Base-by-base conservation (phyloP, 2,329 filamentous ascomycete genomes). In the Hypocrella siamensis region DNA sequence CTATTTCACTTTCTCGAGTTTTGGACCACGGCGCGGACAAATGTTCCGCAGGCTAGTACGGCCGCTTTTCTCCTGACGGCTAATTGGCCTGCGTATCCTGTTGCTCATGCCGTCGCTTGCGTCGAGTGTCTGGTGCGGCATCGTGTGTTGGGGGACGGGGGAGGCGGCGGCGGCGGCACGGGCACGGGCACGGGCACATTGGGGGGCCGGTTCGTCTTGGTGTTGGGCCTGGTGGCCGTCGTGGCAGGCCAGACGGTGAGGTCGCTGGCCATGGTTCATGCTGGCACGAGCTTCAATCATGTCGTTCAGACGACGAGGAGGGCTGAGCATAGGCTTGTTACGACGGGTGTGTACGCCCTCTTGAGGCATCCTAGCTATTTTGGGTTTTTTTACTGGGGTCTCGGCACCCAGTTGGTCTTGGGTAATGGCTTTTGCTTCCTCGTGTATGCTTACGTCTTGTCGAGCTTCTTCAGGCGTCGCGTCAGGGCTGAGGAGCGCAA, bases 1-100 rank as follows among this genome's bases (percentile, higher is more conserved):
- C 45, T 79, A 19, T 96, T 96, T 59, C 90, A 98, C 63, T 96
- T 93, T 57, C 75, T 96, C 53, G 90, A 98, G 57, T 98, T 86
- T 63, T 93, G 76, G 66, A 83, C 77, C 19, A 94, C 88, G 0
- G 86, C 88, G 7, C 63, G 67, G 34, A 82, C 80, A 58, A 96
- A 96, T 55, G 83, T 82, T 0, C 65, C 67, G 12, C 65, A 74
- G 31, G 83, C 82, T 15, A 70, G 66, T 17, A 63, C 86, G 15
- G 69, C 70, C 32, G 79, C 82, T 22, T 98, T 92, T 52, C 70
- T 98, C 11, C 66, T 96, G 22, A 78, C 75, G 24, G 74, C 73
- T 31, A 98, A 98, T 53, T 90, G 90, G 52, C 71, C 70, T 27
- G 74, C 73, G 5, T 96, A 96, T 55, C 79, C 79, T 39, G 67